Evolutionary conservation across 2,329 filamentous ascomycete species (phyloP).

Genomic region (Claviceps sp.): DNA sequence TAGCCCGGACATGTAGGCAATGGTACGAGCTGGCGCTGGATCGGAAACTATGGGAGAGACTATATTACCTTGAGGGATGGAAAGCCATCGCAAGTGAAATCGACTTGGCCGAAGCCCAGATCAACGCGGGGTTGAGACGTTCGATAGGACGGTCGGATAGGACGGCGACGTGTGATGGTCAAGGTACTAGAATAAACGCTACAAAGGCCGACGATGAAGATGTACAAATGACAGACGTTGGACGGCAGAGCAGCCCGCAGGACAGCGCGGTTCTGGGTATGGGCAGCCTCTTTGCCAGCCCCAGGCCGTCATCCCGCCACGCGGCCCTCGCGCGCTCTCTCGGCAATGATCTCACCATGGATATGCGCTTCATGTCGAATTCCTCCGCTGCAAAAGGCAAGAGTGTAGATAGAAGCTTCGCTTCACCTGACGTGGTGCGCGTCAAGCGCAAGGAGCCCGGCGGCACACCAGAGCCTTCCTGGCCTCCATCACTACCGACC

Average conservation of each 20-base stretch:
- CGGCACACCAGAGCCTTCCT: constrained; percentile 18
- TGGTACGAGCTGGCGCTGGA: constrained; percentile 79
- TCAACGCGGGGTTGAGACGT: constrained; percentile 30
- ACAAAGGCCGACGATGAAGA: constrained; percentile 37
- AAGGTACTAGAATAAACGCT: constrained; percentile 40
- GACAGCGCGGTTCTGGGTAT: constrained; percentile 10
- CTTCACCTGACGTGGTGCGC: constrained; percentile 16
- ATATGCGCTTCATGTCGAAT: constrained; percentile 9
- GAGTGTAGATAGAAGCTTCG: constrained; percentile 16
- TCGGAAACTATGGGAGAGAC: constrained; percentile 69
- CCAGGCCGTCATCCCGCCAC: constrained; percentile 17
- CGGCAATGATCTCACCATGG: constrained; percentile 18
- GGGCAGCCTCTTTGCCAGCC: constrained; percentile 23
- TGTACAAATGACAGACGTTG: constrained; percentile 31
- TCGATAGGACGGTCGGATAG: constrained; percentile 29
- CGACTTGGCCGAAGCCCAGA: constrained; percentile 47
- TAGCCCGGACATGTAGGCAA: constrained; percentile 62
- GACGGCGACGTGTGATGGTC: constrained; percentile 33
- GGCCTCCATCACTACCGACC: constrained; percentile 16
- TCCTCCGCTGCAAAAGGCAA: constrained; percentile 13
- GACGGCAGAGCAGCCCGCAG: constrained; percentile 9
- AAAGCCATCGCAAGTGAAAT: constrained; percentile 55
- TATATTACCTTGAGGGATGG: constrained; percentile 84
- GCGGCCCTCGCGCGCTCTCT: constrained; percentile 12
- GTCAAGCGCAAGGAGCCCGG: constrained; percentile 24